Conservation (phyloP, 2,329 filamentous ascomycete genomes). For the Venturia aucupariae region DNA sequence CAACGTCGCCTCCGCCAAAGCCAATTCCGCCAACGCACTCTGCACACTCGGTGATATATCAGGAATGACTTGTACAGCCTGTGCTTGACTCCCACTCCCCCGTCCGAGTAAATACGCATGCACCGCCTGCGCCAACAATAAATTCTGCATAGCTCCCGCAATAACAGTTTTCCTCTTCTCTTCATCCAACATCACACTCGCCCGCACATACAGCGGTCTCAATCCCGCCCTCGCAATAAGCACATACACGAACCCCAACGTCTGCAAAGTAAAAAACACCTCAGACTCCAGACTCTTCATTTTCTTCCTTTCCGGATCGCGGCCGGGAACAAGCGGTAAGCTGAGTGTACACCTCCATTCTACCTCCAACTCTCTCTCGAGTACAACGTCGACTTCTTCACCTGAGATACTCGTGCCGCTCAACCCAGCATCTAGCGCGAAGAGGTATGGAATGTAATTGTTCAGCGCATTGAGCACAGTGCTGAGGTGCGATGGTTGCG, state of each 20-base stretch:
- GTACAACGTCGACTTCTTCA: constrained; percentile 59
- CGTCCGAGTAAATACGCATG: constrained; percentile 71
- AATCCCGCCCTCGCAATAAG: constrained; percentile 64
- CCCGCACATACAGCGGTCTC: constrained; percentile 55
- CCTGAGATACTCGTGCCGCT: constrained; percentile 44
- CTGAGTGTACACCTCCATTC: constrained; percentile 73
- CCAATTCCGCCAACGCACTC: constrained; percentile 47
- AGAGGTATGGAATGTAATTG: constrained; percentile 74
- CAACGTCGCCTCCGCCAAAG: constrained; percentile 80
- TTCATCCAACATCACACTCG: constrained; percentile 29
- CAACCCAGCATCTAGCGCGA: constrained; percentile 68
- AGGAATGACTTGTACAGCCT: constrained; percentile 46
- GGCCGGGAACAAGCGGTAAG: constrained; percentile 42
- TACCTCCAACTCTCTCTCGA: constrained; percentile 56
- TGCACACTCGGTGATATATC: constrained; percentile 37
- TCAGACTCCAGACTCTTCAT: constrained; percentile 73
- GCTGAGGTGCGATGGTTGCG: constrained; percentile 61
- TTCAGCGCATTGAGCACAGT: constrained; percentile 61
- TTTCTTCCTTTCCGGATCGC: constrained; percentile 57
- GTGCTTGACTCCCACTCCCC: constrained; percentile 51
- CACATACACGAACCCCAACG: constrained; percentile 65
- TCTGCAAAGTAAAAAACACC: constrained; percentile 66
- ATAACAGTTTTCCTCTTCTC: constrained; percentile 43
- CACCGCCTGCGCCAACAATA: constrained; percentile 69
- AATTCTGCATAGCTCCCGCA: constrained; percentile 62